Evolutionary conservation across 2,329 filamentous ascomycete genomes (phyloP), one percentile per base, ranked within the genome.

Genomic region (Microdochium paspali): DNA sequence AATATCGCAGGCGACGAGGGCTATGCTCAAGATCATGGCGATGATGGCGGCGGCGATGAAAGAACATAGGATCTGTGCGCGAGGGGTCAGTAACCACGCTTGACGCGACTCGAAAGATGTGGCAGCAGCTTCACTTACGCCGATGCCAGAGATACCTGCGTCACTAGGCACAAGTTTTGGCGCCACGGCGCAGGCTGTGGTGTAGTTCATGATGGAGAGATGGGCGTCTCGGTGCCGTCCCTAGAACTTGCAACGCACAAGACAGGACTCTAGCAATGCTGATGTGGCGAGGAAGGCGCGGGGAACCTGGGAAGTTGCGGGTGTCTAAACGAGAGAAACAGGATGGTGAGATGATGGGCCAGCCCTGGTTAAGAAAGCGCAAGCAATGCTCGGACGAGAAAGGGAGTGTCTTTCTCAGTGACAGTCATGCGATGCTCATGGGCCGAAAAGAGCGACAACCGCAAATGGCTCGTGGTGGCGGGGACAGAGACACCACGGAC

Each of bases 1-100:
- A 20, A 71, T 60, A 51, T 81, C 77, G 48, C 74, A 70, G 46
- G 82, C 58, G 49, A 85, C 71, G 49, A 85, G 76, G 49, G 70
- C 72, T 31, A 70, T 67, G 51, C 73, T 75, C 49, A 84, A 66
- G 47, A 72, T 49, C 48, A 84, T 67, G 25, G 80, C 73, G 46
- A 84, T 58, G 47, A 65, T 66, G 46, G 81, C 81, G 5, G 80
- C 84, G 51, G 83, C 73, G 58, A 84, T 80, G 64, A 84, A 85
- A 44, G 80, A 83, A 52, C 85, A 71, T 26, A 85, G 68, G 50
- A 81, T 73, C 75, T 80, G 48, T 28, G 26, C 26, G 5, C 4
- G 40, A 15, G 44, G 26, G 45, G 30, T 28, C 6, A 24, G 23
- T 46, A 30, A 6, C 24, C 21, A 10, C 23, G 3, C 47, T 49